Conservation (phyloP, 768 basidiomycete genomes). For the Tylopilus plumbeoviolaceoides region DNA sequence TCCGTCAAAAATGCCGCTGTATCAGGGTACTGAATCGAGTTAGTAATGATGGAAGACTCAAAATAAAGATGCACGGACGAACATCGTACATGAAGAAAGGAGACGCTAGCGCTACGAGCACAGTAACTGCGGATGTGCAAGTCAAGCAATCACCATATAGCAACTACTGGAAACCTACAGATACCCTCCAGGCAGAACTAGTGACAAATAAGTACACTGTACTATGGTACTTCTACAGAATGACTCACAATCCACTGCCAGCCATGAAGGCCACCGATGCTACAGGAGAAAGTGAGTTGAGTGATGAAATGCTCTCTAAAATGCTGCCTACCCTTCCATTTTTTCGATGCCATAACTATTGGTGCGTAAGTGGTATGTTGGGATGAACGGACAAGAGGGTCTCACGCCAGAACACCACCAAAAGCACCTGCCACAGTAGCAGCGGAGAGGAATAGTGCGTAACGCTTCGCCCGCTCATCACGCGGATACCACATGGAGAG, state of each 20-base stretch:
- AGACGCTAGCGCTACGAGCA: constrained; percentile 11
- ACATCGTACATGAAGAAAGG: constrained; percentile 54
- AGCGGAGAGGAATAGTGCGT: constrained; percentile 57
- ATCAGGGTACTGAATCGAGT: constrained; percentile 7
- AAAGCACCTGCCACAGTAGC: constrained; percentile 50
- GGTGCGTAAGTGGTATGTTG: not conserved
- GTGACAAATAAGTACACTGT: constrained; percentile 1
- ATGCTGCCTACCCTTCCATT: constrained; percentile 31
- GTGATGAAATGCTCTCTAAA: not conserved
- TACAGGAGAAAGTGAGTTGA: constrained; percentile 2
- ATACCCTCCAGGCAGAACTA: constrained; percentile 32
- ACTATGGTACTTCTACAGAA: not conserved
- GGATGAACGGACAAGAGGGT: not conserved
- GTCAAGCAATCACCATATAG: not conserved
- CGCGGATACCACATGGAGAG: constrained; percentile 58
- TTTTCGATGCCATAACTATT: constrained; percentile 32
- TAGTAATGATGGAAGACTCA: not conserved
- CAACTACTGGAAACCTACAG: constrained; percentile 6
- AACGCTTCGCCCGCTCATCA: constrained; percentile 49
- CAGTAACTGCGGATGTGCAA: constrained; percentile 2
- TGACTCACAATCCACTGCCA: constrained; percentile 38
- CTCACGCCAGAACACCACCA: constrained; percentile 47
- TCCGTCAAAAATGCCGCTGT: constrained; percentile 27
- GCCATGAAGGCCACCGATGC: constrained; percentile 31
- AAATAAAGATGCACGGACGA: constrained; percentile 14